phyloP scores from a whole-genome alignment of 345 rosid species.

The Balakata baccata region DNA sequence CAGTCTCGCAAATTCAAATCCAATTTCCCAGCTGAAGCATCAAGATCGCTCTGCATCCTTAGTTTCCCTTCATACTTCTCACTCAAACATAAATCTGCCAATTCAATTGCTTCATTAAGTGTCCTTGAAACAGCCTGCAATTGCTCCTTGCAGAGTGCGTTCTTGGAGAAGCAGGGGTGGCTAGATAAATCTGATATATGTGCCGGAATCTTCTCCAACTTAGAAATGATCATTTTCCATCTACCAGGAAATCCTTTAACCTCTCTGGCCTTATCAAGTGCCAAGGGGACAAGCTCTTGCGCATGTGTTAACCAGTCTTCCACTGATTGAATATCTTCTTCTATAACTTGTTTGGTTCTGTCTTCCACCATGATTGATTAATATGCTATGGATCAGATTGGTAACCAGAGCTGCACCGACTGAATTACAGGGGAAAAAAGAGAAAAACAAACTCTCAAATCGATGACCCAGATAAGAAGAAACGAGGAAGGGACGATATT shows the following conservation, averaged over 20 bases:
- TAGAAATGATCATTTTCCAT: constrained; percentile 82
- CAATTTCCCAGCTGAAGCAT: constrained; percentile 69
- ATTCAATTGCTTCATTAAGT: constrained; percentile 47
- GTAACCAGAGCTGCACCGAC: constrained; percentile 28
- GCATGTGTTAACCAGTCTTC: constrained; percentile 73
- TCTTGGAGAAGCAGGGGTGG: constrained; percentile 91
- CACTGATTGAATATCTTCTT: constrained; percentile 39
- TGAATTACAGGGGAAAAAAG: constrained; percentile 18
- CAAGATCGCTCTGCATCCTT: constrained; percentile 92
- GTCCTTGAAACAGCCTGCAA: constrained; percentile 66
- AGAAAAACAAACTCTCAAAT: constrained; percentile 25
- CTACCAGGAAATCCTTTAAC: constrained; percentile 70
- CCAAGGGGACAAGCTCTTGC: constrained; percentile 69
- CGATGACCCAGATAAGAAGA: constrained; percentile 29
- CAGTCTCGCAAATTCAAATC: constrained; percentile 81
- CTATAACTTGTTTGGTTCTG: constrained; percentile 22
- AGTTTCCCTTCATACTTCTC: constrained; percentile 87
- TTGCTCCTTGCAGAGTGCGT: constrained; percentile 83
- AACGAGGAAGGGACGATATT: constrained; percentile 14
- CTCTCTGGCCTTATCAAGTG: constrained; percentile 50
- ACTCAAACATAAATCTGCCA: constrained; percentile 50
- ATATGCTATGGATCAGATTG: constrained; percentile 29
- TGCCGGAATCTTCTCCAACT: constrained; percentile 78
- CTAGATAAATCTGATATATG: constrained; percentile 75
- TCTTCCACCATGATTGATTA: constrained; percentile 51